These are phyloP conservation scores for Mycena epipterygia DNA, from an alignment of 768 basidiomycete species.

Conservation along the genomic window DNA sequence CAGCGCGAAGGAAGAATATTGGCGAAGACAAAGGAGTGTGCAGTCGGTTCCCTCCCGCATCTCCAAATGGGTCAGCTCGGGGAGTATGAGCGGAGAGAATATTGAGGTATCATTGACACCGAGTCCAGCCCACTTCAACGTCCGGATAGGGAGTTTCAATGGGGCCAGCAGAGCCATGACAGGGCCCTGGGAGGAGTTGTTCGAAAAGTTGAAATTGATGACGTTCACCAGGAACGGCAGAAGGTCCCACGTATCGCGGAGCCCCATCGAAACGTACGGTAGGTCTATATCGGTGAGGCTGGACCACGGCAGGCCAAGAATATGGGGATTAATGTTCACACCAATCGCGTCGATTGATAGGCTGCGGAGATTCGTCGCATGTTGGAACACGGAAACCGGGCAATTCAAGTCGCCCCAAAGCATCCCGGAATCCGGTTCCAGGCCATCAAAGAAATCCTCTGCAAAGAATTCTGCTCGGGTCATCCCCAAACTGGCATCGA, in stretches of 20 bases:
- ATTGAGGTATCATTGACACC: too few species aligned
- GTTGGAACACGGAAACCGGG: neutral
- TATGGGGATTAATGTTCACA: neutral
- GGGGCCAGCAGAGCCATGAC: neutral
- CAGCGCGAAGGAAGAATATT: neutral
- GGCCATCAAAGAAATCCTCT: neutral
- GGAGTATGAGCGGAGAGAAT: neutral
- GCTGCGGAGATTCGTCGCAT: neutral
- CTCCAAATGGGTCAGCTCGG: neutral
- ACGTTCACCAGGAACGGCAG: neutral
- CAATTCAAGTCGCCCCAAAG: neutral
- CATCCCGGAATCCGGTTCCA: neutral
- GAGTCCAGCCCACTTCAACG: too few species aligned
- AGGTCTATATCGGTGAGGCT: slow-evolving; percentile 2
- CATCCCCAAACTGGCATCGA: neutral
- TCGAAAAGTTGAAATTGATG: neutral
- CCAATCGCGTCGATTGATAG: neutral
- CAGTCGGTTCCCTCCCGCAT: neutral
- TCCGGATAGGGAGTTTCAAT: neutral
- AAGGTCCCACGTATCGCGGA: neutral
- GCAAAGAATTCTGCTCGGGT: neutral
- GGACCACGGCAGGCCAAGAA: neutral
- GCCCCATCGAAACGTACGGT: neutral
- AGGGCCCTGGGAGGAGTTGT: neutral
- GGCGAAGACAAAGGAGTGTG: neutral